These are phyloP conservation scores for Orbilia ellipsospora DNA, from an alignment of 2,329 filamentous ascomycete species.

Conservation along the genomic window DNA sequence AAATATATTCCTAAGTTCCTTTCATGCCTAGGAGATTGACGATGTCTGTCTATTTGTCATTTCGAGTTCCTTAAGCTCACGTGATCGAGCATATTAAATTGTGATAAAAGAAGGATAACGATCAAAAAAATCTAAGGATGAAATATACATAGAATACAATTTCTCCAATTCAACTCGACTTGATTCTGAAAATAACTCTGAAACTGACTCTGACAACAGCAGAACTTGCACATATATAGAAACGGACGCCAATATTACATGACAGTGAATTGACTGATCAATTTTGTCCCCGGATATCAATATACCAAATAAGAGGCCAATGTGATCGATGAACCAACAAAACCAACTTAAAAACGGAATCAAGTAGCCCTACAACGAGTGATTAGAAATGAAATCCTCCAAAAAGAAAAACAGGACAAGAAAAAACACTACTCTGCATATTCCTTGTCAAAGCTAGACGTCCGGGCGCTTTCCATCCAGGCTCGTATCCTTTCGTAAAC, in stretches of 20 bases:
- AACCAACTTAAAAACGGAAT: slow-evolving; percentile 8
- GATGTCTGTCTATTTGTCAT: too few species aligned
- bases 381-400: slow-evolving; percentile 29
- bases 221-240: background rate
- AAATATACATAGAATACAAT: slow-evolving; percentile 4
- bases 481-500: slow-evolving; percentile 63
- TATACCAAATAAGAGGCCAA: too few species aligned
- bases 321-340: background rate
- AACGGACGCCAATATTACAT: slow-evolving; percentile 14
- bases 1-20: too few species aligned
- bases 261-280: slow-evolving; percentile 5
- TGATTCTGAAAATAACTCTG: background rate
- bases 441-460: slow-evolving; percentile 66
- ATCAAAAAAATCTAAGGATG: too few species aligned
- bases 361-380: slow-evolving; percentile 30
- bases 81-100: too few species aligned
- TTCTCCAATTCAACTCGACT: background rate
- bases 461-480: slow-evolving; percentile 63
- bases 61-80: too few species aligned
- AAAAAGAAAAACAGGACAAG: slow-evolving; percentile 14
- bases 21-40: too few species aligned
- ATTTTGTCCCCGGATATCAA: background rate
- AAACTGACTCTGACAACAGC: background rate
- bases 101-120: too few species aligned
- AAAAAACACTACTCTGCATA: slow-evolving; percentile 60